A percentile compares a stretch with the other conserved stretches of the same genome.
phyloP scores from a whole-genome alignment of 768 basidiomycete genomes.

The Auriculariales sp. region DNA sequence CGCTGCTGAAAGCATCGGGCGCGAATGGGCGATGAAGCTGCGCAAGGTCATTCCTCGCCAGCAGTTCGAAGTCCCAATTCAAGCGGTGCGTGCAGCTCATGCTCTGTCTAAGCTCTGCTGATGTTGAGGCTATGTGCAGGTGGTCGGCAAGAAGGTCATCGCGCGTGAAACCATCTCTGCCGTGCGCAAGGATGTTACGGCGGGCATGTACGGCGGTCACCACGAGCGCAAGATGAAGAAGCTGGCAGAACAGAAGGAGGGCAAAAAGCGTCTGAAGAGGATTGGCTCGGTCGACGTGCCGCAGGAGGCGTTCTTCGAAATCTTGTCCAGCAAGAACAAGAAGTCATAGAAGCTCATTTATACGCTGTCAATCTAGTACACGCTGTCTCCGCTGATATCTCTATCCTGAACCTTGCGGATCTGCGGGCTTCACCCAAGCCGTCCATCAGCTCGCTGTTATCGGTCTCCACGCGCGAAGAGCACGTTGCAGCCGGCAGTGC shows the following conservation, averaged over 20 bases:
- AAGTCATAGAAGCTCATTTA: background rate
- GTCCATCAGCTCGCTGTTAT: too few species aligned
- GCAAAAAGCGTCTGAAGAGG: conserved; percentile 79
- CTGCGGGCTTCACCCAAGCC: too few species aligned
- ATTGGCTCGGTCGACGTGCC: conserved; percentile 82
- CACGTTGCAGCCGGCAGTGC: too few species aligned
- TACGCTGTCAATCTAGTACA: background rate
- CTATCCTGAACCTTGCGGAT: too few species aligned
- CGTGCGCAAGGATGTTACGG: conserved; percentile 82
- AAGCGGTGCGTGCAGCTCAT: too few species aligned
- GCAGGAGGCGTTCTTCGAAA: conserved; percentile 90
- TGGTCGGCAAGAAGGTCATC: conserved; percentile 72
- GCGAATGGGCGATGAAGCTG: conserved; percentile 82
- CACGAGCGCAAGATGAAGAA: conserved; percentile 89
- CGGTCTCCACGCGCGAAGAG: too few species aligned
- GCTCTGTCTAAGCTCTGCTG: too few species aligned
- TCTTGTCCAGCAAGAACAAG: conserved; percentile 48
- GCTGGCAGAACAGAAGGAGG: conserved; percentile 82
- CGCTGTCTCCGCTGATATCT: background rate
- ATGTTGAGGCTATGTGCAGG: too few species aligned
- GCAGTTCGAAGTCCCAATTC: conserved; percentile 89
- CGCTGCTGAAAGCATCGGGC: conserved; percentile 56
- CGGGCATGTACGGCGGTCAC: conserved; percentile 87
- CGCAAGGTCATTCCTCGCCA: conserved; percentile 89
- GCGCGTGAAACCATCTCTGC: conserved; percentile 83